These are phyloP conservation scores for Fusarium poae DNA, from an alignment of 2,329 filamentous ascomycete species.

Conservation along the genomic window DNA sequence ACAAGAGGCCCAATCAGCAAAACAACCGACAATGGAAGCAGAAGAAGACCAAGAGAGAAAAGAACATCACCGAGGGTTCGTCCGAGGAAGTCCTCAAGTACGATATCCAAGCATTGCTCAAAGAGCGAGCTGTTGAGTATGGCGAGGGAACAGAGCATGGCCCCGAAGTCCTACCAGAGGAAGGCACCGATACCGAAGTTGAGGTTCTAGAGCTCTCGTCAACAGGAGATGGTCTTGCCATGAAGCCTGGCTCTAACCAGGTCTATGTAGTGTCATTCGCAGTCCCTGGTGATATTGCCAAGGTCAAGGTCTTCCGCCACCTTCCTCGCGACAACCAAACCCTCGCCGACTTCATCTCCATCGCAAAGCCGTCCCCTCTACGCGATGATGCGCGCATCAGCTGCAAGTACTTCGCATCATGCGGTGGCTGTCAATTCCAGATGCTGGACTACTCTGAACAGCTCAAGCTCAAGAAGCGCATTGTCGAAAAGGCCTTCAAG, in stretches of 20 bases:
- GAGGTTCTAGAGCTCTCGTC: conserved; percentile 87
- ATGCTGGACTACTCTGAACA: conserved; percentile 94
- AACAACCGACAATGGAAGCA: conserved; percentile 52
- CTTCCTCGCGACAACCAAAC: conserved; percentile 75
- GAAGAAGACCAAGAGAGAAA: conserved; percentile 70
- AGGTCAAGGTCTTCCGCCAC: conserved; percentile 83
- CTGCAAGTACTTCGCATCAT: conserved; percentile 89
- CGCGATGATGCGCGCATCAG: conserved; percentile 82
- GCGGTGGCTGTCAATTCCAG: conserved; percentile 96
- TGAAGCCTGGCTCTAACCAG: conserved; percentile 71
- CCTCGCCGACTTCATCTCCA: conserved; percentile 83
- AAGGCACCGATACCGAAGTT: conserved; percentile 82
- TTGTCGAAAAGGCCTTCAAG: conserved; percentile 90
- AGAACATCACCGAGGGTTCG: conserved; percentile 71
- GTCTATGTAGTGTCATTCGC: conserved; percentile 92
- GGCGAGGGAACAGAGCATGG: conserved; percentile 49
- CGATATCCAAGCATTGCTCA: conserved; percentile 71
- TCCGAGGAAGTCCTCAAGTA: conserved; percentile 74
- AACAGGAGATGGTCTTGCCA: conserved; percentile 89
- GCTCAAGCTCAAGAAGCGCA: conserved; percentile 82
- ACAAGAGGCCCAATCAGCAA: conserved; percentile 46
- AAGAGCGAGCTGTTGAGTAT: conserved; percentile 54
- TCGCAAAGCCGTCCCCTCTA: conserved; percentile 78
- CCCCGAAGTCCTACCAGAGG: conserved; percentile 67
- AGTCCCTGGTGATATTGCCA: conserved; percentile 84